phyloP scores from a whole-genome alignment of 2,329 filamentous ascomycete genomes.

The Xylariaceae sp. region DNA sequence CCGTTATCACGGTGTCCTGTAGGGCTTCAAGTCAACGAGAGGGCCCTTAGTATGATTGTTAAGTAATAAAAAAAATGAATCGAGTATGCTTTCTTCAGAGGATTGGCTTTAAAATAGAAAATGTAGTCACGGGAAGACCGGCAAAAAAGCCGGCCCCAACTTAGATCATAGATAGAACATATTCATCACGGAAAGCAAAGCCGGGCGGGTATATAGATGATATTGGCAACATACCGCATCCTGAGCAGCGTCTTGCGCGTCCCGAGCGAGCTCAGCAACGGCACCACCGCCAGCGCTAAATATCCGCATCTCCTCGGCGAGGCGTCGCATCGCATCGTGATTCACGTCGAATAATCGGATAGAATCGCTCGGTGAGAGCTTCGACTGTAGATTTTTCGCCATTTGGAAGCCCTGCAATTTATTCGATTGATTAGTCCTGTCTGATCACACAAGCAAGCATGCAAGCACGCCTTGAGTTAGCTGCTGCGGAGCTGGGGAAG shows the following conservation, averaged over 20 bases:
- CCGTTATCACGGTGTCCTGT: slow-evolving; percentile 84
- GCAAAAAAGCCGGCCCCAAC: slow-evolving; percentile 61
- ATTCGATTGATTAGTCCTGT: slow-evolving; percentile 7
- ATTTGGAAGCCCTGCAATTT: slow-evolving; percentile 60
- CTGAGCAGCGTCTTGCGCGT: slow-evolving; percentile 51
- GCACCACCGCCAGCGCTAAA: slow-evolving; percentile 50
- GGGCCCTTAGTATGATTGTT: not conserved
- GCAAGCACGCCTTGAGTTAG: too few species aligned
- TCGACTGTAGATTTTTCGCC: slow-evolving; percentile 63
- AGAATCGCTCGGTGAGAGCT: slow-evolving; percentile 54
- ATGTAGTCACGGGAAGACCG: slow-evolving; percentile 65
- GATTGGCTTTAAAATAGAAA: slow-evolving; percentile 69
- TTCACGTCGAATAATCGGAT: slow-evolving; percentile 62
- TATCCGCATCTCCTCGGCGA: slow-evolving; percentile 51
- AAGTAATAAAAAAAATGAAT: slow-evolving; percentile 15
- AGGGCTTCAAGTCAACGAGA: slow-evolving; percentile 22
- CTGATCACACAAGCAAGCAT: not conserved
- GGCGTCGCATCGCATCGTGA: slow-evolving; percentile 47
- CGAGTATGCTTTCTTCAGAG: slow-evolving; percentile 56
- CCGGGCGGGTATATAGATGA: slow-evolving; percentile 2
- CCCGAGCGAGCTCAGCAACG: slow-evolving; percentile 47
- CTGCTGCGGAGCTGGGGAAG: slow-evolving; percentile 5
- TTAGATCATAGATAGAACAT: slow-evolving; percentile 69
- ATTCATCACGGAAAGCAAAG: slow-evolving; percentile 40
- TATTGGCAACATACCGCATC: slow-evolving; percentile 50